Base-by-base conservation (phyloP, 108 stramenopile species). In the Epipyxis sp. region DNA sequence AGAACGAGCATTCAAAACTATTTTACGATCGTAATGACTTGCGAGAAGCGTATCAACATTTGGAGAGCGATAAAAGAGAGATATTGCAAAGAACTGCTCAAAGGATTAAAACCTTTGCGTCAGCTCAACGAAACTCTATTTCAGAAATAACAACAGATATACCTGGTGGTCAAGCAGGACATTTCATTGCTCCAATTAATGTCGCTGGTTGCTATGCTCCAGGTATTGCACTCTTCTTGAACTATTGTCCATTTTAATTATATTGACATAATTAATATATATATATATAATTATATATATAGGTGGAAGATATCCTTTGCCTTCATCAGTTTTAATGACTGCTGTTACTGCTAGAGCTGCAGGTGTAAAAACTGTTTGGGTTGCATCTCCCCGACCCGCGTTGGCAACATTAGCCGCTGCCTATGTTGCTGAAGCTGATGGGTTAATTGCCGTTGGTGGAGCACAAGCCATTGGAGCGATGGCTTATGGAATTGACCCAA, bases 201-300 rank as follows among this genome's bases (percentile, higher is more conserved):
- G 92, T 90, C 30, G 98, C 98, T 27, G 96, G 98, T 58, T 99
- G 98, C 87, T 99, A 99, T 80, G 98, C 98, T 25, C 98, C 98
- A 0, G 98, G n/a, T n/a, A n/a, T n/a, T n/a, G n/a, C n/a, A n/a
- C n/a, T n/a, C n/a, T n/a, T n/a, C n/a, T n/a, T n/a, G n/a, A n/a
- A n/a, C n/a, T n/a, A n/a, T n/a, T n/a, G n/a, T n/a, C n/a, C n/a
- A n/a, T n/a, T n/a, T n/a, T n/a, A n/a, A n/a, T n/a, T n/a, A n/a
- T n/a, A n/a, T n/a, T n/a, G n/a, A n/a, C n/a, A n/a, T n/a, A n/a
- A n/a, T n/a, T n/a, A n/a, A n/a, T n/a, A n/a, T n/a, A n/a, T n/a
- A n/a, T n/a, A n/a, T n/a, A n/a, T n/a, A n/a, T n/a, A n/a, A n/a
- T n/a, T n/a, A n/a, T n/a, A n/a, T n/a, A n/a, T n/a, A n/a, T n/a